Percentiles rank a stretch among this genome's conserved stretches.
Conservation (phyloP, 352 stramenopile genomes). For the Elongisporangium anandrum region DNA sequence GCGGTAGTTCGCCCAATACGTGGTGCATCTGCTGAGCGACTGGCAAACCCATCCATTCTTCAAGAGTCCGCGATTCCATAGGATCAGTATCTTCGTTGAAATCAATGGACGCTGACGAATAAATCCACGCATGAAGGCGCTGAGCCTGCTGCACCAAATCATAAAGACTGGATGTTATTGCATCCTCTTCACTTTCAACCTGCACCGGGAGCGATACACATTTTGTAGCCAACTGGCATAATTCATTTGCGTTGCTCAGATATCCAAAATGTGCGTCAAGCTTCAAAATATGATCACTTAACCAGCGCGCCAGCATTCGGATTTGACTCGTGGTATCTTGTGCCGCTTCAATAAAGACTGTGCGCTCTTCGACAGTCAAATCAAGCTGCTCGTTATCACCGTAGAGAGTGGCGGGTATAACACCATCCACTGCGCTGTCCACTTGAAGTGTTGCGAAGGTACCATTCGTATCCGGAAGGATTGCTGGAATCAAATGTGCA, state of each 20-base stretch:
- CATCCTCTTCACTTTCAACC: background rate
- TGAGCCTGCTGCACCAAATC: background rate
- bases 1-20: background rate
- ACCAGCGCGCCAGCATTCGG: slow-evolving; percentile 30
- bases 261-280: slow-evolving; percentile 61
- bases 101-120: background rate
- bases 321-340: slow-evolving; percentile 23
- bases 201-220: slow-evolving; percentile 11
- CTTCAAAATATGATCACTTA: slow-evolving; percentile 42
- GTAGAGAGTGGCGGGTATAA: slow-evolving; percentile 20
- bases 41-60: background rate
- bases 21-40: background rate
- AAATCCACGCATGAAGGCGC: background rate
- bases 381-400: slow-evolving; percentile 40
- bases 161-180: background rate
- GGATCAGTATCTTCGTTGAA: background rate
- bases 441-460: slow-evolving; percentile 7
- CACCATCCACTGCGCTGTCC: slow-evolving; percentile 2
- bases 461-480: slow-evolving; percentile 18
- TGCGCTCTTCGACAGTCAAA: slow-evolving; percentile 29
- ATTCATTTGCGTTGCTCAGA: slow-evolving; percentile 34
- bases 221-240: slow-evolving; percentile 28
- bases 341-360: slow-evolving; percentile 15
- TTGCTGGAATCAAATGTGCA: slow-evolving; percentile 39
- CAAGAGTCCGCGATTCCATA: background rate